Conservation (phyloP, 2,329 filamentous ascomycete genomes). For the Epichloe uncinata region DNA sequence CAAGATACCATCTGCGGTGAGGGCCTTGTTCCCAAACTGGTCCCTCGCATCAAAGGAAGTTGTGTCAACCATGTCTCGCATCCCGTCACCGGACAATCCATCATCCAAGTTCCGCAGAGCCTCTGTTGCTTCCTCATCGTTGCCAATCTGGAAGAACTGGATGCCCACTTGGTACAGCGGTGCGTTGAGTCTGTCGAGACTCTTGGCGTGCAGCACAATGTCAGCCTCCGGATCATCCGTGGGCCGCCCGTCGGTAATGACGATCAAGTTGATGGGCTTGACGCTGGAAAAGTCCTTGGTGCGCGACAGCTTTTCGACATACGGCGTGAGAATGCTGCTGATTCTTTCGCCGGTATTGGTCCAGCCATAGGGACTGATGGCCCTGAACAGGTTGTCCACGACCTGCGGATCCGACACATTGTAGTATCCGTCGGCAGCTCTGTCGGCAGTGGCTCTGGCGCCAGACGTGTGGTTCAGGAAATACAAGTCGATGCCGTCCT, state of each 20-base stretch:
- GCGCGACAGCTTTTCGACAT: constrained; percentile 36
- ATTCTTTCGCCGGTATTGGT: constrained; percentile 69
- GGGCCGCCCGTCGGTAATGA: constrained; percentile 79
- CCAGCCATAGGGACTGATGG: constrained; percentile 46
- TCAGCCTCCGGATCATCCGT: constrained; percentile 64
- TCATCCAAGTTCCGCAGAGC: constrained; percentile 67
- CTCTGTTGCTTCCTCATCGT: constrained; percentile 48
- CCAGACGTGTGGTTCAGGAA: constrained; percentile 62
- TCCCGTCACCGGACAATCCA: constrained; percentile 35
- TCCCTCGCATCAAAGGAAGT: constrained; percentile 48
- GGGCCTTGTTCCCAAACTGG: constrained; percentile 17
- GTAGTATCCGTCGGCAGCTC: constrained; percentile 43
- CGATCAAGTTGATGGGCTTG: constrained; percentile 81
- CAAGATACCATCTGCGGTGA: constrained; percentile 60
- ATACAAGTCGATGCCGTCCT: constrained; percentile 79
- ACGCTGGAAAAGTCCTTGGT: constrained; percentile 31
- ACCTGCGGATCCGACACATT: constrained; percentile 39
- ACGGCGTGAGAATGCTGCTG: constrained; percentile 57
- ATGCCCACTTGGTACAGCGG: constrained; percentile 75
- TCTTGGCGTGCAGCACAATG: constrained; percentile 53
- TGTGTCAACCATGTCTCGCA: constrained; percentile 88
- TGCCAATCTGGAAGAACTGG: constrained; percentile 92
- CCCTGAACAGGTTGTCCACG: constrained; percentile 58
- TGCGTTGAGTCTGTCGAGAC: constrained; percentile 56
- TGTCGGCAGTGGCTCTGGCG: constrained; percentile 22